A percentile compares a stretch with the other conserved stretches of the same genome.
Conservation (phyloP, 2,329 filamentous ascomycete genomes). For the Talaromyces albobiverticillius region DNA sequence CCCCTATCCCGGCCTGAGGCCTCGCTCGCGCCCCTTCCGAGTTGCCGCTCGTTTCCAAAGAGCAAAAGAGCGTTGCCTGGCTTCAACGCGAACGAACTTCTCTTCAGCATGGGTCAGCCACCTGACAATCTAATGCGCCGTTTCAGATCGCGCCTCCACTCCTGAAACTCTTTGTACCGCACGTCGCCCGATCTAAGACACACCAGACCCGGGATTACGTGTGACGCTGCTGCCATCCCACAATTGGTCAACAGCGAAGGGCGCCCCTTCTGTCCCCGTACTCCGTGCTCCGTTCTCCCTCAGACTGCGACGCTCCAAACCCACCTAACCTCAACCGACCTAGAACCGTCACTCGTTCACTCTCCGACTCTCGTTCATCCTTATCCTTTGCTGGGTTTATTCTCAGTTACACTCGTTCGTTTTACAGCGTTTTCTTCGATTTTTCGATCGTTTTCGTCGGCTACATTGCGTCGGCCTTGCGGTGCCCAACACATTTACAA, state of each 20-base stretch:
- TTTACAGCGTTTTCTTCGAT: no score
- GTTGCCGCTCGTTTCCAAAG: no score
- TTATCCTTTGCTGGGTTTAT: background rate
- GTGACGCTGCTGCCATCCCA: background rate
- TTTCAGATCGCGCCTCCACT: background rate
- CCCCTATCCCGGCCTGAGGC: no score
- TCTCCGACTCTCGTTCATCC: background rate
- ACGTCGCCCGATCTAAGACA: background rate
- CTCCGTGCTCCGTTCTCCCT: no score
- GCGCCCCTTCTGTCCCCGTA: background rate
- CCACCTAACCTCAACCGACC: background rate
- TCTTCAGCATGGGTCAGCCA: no score
- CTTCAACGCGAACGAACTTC: no score
- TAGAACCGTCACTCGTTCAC: background rate
- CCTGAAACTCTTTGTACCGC: background rate
- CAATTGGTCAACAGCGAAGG: background rate
- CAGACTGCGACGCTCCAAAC: background rate
- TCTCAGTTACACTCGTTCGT: no score
- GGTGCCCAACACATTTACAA: no score
- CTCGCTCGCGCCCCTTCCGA: no score
- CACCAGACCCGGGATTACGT: background rate
- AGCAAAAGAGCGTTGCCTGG: no score
- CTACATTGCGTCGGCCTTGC: background rate
- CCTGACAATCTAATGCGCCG: no score
- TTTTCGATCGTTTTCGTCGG: background rate